Base-by-base conservation (phyloP, 495 filamentous ascomycete genomes). In the Daldinia loculata region DNA sequence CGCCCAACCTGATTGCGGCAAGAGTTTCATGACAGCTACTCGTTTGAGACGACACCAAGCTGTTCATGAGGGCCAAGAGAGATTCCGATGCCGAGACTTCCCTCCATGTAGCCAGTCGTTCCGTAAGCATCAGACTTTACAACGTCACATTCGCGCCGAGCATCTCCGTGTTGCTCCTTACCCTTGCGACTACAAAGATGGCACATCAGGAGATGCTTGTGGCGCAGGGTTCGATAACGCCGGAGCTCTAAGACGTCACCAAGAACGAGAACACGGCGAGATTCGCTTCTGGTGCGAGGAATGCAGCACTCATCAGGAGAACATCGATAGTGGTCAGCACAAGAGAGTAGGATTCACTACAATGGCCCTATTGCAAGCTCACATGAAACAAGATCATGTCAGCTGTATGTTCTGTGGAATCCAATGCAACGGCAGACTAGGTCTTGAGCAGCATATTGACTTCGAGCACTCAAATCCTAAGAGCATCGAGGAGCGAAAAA, bases 101-200 rank as follows among this genome's bases (percentile, higher is more conserved):
- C 87, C 89, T 7, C 90, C 87, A 1, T 99, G 95, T 76, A 82
- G 87, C 36, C 86, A 90, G 77, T 87, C 86, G 14, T 99, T 98
- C 79, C 87, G 95, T 45, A 98, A 98, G 77, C 91, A 94, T 73
- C 87, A 91, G 59, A 97, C 93, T 2, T 86, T 99, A 11, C 88
- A 93, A 71, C 88, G 90, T 17, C 95, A 99, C 78, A 89, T 98
- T 56, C 85, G 87, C 22, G 83, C 84, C 0, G 86, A 84, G 2
- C 95, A 99, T 76, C 82, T 95, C 24, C 82, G 89, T 6, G 76
- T 86, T 63, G 84, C 89, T 22, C 87, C 92, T 1, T 96, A 88
- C 67, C 80, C 84, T 2, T 98, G 94, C 77, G 77, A 79, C 9
- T 75, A 86, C 63, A 73, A 85, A 41, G 85, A 91, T 70, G 78